phyloP scores from a whole-genome alignment of 805 yeast species.

The Spathaspora boniae region DNA sequence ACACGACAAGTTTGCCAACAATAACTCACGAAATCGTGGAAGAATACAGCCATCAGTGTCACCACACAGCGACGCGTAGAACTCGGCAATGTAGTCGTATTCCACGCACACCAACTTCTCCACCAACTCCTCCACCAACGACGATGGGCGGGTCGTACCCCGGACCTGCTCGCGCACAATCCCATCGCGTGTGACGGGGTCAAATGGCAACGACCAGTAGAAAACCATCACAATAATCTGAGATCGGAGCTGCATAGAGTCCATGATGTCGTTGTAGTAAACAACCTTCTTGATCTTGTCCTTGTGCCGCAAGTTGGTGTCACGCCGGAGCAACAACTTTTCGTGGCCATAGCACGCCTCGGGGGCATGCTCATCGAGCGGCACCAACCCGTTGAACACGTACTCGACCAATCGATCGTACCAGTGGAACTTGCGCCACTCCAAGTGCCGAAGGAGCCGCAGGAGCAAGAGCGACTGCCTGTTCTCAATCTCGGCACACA shows the following conservation, averaged over 20 bases:
- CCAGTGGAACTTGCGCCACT: constrained; percentile 20
- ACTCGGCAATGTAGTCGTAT: constrained; percentile 8
- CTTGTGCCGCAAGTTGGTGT: constrained; percentile 12
- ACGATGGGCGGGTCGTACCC: background rate
- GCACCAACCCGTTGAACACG: constrained; percentile 25
- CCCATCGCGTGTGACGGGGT: constrained; percentile 4
- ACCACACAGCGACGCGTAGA: constrained; percentile 2
- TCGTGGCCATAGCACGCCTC: constrained; percentile 26
- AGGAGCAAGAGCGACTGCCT: constrained; percentile 9
- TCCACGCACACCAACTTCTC: constrained; percentile 5
- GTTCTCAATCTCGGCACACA: constrained; percentile 1
- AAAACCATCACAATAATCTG: constrained; percentile 16
- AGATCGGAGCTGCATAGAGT: constrained; percentile 26
- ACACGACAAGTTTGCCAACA: constrained; percentile 7
- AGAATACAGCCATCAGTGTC: background rate
- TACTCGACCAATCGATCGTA: constrained; percentile 28
- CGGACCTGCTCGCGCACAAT: background rate
- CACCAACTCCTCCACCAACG: constrained; percentile 5
- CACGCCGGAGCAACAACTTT: constrained; percentile 18
- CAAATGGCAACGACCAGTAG: constrained; percentile 14
- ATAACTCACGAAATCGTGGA: constrained; percentile 1
- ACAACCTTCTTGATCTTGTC: constrained; percentile 1
- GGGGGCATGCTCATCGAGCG: constrained; percentile 13
- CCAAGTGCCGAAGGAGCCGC: constrained; percentile 21
- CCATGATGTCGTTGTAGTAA: constrained; percentile 21